phyloP scores from a whole-genome alignment of 2,329 filamentous ascomycete genomes.

The Alternaria burnsii region DNA sequence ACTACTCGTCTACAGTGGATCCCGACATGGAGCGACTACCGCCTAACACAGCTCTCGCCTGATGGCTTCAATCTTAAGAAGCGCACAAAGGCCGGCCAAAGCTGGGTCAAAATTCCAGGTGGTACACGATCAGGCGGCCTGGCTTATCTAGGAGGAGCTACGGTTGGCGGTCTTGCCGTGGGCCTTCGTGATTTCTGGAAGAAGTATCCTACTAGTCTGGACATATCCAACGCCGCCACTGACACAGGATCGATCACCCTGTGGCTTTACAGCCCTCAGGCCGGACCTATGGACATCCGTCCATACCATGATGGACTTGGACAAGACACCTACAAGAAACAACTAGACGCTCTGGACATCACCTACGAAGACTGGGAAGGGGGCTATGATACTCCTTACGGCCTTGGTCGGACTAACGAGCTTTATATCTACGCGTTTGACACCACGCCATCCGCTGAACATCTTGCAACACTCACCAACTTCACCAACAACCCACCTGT shows the following conservation, averaged over 20 bases:
- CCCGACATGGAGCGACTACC: conserved; percentile 67
- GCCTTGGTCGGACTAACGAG: conserved; percentile 67
- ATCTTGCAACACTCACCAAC: conserved; percentile 55
- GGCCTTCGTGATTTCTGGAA: conserved; percentile 71
- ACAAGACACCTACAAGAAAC: conserved; percentile 63
- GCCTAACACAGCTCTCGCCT: conserved; percentile 64
- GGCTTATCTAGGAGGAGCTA: conserved; percentile 67
- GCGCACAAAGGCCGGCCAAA: conserved; percentile 64
- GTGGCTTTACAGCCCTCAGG: conserved; percentile 68
- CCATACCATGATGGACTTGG: conserved; percentile 68
- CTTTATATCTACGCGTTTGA: conserved; percentile 63
- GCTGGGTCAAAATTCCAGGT: conserved; percentile 67
- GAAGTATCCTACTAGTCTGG: conserved; percentile 66
- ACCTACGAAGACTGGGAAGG: conserved; percentile 71
- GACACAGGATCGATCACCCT: conserved; percentile 64
- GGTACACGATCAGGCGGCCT: conserved; percentile 65
- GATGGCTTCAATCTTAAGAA: conserved; percentile 70
- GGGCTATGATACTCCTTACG: conserved; percentile 64
- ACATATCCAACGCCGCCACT: conserved; percentile 61
- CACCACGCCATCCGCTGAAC: conserved; percentile 60
- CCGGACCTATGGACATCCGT: conserved; percentile 64
- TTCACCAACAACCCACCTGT: conserved; percentile 63
- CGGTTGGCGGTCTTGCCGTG: conserved; percentile 65
- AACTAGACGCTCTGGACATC: conserved; percentile 68
- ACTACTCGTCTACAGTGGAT: conserved; percentile 63